Evolutionary conservation across 768 basidiomycete species (phyloP), one percentile per base, ranked within the genome.

Genomic region (Stropharia rugosoannulata): DNA sequence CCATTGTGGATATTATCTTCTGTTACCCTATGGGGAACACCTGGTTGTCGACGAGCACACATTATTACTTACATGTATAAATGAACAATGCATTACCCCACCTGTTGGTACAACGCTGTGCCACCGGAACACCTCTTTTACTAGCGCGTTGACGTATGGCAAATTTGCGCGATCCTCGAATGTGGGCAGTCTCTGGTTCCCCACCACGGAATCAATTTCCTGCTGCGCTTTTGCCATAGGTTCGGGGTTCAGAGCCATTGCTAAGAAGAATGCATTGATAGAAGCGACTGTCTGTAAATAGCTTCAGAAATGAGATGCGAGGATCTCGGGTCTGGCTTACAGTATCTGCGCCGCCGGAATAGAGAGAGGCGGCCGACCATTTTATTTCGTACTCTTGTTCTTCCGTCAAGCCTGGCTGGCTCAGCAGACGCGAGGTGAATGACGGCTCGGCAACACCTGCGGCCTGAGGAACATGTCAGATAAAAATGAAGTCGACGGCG

Each of bases 1-100:
- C 84, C 84, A 27, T 82, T 71, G 45, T 86, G 82, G 5, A 85
- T 65, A 51, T 87, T 83, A 47, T 86, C 84, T 60, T 84, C 73
- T 7, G 68, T 77, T 12, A 72, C 79, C 9, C 81, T 73, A 62
- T 86, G 86, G 12, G 83, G 77, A 3, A 81, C 71, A 18, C 73
- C 81, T 82, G 36, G 54, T 16, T 55, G 54, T 57, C 22, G 42
- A 47, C 41, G 16, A 12, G 41, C 25, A 41, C 25, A 12, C 15
- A 25, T 16, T 56, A 50, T 29, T 15, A 10, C 3, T 25, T 7
- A 29, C 35, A n/a, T 16, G 27, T 25, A n/a, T n/a, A 12, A 0
- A 19, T 15, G n/a, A 25, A 4, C n/a, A 5, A 9, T 12, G 11
- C n/a, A 6, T 45, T 25, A 5, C 25, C 58, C 11, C 59, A 71